These are phyloP conservation scores for Pseudogymnoascus pannorum DNA, from an alignment of 2,329 filamentous ascomycete species.

Conservation along the genomic window DNA sequence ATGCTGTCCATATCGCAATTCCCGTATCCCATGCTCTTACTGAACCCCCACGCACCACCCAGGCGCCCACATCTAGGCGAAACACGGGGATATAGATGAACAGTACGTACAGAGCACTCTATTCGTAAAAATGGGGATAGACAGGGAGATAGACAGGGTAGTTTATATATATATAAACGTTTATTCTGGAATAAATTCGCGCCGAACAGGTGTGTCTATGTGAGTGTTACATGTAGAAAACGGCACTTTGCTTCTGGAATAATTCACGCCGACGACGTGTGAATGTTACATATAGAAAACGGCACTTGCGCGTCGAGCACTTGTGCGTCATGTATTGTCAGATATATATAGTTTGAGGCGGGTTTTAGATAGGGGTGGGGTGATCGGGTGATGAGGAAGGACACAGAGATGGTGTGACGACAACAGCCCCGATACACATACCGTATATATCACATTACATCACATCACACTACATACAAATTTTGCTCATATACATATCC, in stretches of 20 bases:
- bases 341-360: no score
- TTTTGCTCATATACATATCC: no score
- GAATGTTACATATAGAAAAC: not conserved
- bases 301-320: no score
- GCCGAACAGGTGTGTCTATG: no score
- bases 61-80: not conserved
- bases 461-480: no score
- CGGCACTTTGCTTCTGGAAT: not conserved
- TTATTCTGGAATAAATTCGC: not conserved
- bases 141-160: not conserved
- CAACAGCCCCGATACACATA: no score
- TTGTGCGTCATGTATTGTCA: no score
- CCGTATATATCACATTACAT: no score
- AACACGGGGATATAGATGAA: conserved; percentile 1
- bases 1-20: not conserved
- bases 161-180: not conserved
- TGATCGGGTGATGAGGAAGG: no score
- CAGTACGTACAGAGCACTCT: not conserved
- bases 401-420: no score
- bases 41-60: not conserved
- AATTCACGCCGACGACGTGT: not conserved
- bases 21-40: not conserved
- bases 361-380: no score
- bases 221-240: not conserved
- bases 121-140: not conserved